phyloP scores from a whole-genome alignment of 2,329 filamentous ascomycete genomes.

The Allantophomopsis lycopodina region DNA sequence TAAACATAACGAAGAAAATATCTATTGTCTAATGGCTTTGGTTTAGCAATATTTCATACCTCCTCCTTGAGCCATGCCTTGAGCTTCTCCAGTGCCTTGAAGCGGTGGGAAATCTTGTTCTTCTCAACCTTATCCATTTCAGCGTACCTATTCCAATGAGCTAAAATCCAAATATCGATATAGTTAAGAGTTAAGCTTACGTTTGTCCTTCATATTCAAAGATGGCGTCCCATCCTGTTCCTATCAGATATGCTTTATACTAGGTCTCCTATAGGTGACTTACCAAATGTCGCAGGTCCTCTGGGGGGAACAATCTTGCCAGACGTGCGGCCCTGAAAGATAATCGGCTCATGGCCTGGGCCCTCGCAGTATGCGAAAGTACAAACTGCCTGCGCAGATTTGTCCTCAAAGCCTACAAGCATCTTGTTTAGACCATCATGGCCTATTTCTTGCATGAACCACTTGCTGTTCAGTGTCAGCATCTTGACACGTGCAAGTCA shows the following conservation, averaged over 20 bases:
- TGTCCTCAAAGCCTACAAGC: conserved; percentile 77
- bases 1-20: too few species aligned
- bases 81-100: conserved; percentile 75
- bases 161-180: not conserved
- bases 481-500: not conserved
- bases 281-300: conserved; percentile 73
- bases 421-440: conserved; percentile 82
- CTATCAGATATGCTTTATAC: not conserved
- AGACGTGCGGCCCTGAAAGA: conserved; percentile 84
- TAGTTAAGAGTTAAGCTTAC: conserved; percentile 10
- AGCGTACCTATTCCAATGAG: conserved; percentile 48
- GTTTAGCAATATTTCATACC: not conserved
- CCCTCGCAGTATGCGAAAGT: conserved; percentile 89
- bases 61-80: conserved; percentile 54
- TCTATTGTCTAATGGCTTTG: too few species aligned
- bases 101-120: conserved; percentile 88
- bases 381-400: conserved; percentile 84
- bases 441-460: conserved; percentile 76
- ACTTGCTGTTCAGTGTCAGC: conserved; percentile 50
- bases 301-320: conserved; percentile 76
- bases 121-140: conserved; percentile 86
- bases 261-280: conserved; percentile 17
- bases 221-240: conserved; percentile 84
- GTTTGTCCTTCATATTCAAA: conserved; percentile 91
- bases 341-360: conserved; percentile 66